Evolutionary conservation across 331 rosid genomes (phyloP), one percentile per base, ranked within the genome.

Genomic region (Malus hybrid): DNA sequence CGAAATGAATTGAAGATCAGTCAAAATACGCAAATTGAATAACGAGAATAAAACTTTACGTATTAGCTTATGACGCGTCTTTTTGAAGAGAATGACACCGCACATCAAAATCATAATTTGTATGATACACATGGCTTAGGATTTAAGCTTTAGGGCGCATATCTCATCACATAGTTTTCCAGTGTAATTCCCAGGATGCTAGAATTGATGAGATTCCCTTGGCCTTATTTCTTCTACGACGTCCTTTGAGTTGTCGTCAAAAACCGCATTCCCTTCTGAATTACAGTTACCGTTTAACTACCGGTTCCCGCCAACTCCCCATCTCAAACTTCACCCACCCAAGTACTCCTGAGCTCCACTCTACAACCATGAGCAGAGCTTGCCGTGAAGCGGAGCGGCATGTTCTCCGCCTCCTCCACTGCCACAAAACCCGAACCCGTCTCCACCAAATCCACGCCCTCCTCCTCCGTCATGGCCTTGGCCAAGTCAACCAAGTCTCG

Each of bases 381-480:
- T 44, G 79, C 66, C 61, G 67, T 12, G 75, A 59, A 54, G 78
- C 79, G 5, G 85, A 79, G 73, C 80, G 85, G 81, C 67, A 59
- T 27, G 74, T 80, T 31, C 85, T 88, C 7, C 82, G 79, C 69
- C 93, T 90, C 12, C 97, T 91, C 75, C 97, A 90, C 76, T 82
- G 85, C 68, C 84, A 52, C 44, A 83, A 89, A 56, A 86, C 93
- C 67, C 78, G 86, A 10, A 78, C 64, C 65, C 85, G 78, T 14
- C 86, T 91, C 69, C 77, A 70, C 4, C 72, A 91, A 87, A 87
- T 90, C 74, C 97, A 91, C 52, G 95, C 80, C 22, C 88, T 87
- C 50, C 81, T 88, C 83, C 87, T 91, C 79, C 95, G 95, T 79
- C 97, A 87, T 44, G 84, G 81, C 60, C 97, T 91, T 16, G 84